Conservation (phyloP, 192 early-diverging fungal genomes). For the Mortierella hygrophila region DNA sequence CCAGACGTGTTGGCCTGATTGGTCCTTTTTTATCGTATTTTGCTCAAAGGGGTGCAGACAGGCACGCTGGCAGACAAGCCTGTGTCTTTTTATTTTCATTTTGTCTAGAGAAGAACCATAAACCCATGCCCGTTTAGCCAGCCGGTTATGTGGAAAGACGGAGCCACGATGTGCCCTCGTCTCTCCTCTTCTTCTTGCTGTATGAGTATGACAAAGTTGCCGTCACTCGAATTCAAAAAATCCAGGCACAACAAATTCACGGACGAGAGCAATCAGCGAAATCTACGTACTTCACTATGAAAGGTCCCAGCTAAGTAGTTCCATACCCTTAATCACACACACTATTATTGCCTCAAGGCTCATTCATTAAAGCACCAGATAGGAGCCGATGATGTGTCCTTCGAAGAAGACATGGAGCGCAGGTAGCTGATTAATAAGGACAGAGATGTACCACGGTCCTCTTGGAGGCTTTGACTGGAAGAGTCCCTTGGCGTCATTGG, state of each 20-base stretch:
- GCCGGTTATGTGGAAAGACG: not conserved
- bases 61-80: not conserved
- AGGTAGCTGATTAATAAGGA: not conserved
- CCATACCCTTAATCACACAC: no score
- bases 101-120: not conserved
- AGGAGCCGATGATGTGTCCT: not conserved
- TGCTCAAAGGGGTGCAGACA: not conserved
- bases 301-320: not conserved
- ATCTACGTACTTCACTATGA: not conserved
- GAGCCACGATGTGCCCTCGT: not conserved
- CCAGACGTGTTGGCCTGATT: not conserved
- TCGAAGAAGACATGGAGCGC: not conserved
- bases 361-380: no score
- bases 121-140: not conserved
- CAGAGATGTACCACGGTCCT: not conserved
- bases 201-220: not conserved
- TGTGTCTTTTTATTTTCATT: not conserved
- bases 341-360: no score
- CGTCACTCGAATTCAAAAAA: not conserved
- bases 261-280: not conserved
- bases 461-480: not conserved
- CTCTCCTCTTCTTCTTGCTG: not conserved
- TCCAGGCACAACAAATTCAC: not conserved
- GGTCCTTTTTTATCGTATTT: not conserved
- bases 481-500: not conserved